A percentile compares a stretch with the other conserved stretches of the same genome.
Evolutionary conservation across 352 stramenopile genomes (phyloP).

Genomic region (Phytophthora hybrid): DNA sequence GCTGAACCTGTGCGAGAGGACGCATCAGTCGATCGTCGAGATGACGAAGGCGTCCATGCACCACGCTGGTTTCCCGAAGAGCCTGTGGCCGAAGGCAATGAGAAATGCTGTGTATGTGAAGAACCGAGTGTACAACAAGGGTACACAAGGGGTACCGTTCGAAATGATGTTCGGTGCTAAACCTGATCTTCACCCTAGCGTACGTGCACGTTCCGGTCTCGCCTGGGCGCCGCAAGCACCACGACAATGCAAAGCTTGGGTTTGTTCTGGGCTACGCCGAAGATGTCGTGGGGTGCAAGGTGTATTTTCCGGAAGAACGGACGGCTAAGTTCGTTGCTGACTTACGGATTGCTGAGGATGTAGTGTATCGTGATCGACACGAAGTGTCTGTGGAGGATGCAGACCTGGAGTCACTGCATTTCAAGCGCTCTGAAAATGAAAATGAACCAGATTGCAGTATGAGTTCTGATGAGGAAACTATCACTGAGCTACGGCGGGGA

Average conservation of each 20-base stretch:
- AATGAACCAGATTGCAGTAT: too few relatives aligned
- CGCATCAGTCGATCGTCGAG: neutral
- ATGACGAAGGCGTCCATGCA: neutral
- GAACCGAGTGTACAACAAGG: neutral
- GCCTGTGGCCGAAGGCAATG: neutral
- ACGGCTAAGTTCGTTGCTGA: too few relatives aligned
- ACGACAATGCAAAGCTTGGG: neutral
- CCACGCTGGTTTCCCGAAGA: neutral
- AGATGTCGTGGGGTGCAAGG: too few relatives aligned
- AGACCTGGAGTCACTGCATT: too few relatives aligned
- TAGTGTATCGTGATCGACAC: too few relatives aligned
- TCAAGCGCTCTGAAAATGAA: too few relatives aligned
- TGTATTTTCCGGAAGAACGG: too few relatives aligned
- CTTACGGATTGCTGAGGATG: too few relatives aligned
- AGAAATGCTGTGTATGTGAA: neutral
- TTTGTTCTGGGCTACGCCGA: too few relatives aligned
- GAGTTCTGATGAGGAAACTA: too few relatives aligned
- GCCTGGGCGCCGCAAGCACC: neutral
- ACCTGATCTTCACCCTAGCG: neutral
- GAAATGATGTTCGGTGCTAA: neutral
- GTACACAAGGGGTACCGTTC: neutral
- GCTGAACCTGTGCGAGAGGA: neutral
- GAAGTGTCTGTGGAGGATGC: too few relatives aligned
- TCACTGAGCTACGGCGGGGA: too few relatives aligned
- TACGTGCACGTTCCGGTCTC: neutral